These are phyloP conservation scores for Leucocoprinus leucothites DNA, from an alignment of 768 basidiomycete genomes.

Conservation along the genomic window DNA sequence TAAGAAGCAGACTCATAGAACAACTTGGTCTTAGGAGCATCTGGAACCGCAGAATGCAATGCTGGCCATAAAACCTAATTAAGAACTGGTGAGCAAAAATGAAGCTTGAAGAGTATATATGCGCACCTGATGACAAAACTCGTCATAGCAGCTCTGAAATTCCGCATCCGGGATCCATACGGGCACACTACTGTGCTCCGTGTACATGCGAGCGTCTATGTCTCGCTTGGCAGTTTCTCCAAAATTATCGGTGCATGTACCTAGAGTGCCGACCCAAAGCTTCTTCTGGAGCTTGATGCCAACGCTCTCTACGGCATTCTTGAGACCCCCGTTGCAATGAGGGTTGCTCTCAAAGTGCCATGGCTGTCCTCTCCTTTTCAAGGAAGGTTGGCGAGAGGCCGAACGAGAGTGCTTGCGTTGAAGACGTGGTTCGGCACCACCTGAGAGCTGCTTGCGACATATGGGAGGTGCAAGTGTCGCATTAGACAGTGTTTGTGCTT, in stretches of 20 bases:
- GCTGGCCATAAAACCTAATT: conserved; percentile 76
- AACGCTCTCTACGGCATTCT: conserved; percentile 77
- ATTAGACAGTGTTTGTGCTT: conserved; percentile 1
- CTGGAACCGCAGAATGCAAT: conserved; percentile 82
- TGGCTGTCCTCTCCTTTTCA: conserved; percentile 18
- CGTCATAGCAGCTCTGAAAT: conserved; percentile 78
- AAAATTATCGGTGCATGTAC: conserved; percentile 65
- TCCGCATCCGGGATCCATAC: conserved; percentile 85
- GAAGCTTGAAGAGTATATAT: conserved; percentile 20
- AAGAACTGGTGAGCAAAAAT: conserved; percentile 16
- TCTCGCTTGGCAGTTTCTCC: conserved; percentile 49
- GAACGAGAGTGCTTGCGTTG: conserved; percentile 55
- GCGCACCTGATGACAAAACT: conserved; percentile 80
- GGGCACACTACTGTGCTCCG: conserved; percentile 36
- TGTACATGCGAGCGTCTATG: conserved; percentile 51
- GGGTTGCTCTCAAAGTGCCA: conserved; percentile 58
- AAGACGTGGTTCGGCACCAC: conserved; percentile 42
- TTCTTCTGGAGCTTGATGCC: conserved; percentile 47
- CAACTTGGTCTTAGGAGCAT: conserved; percentile 80
- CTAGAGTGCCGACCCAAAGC: conserved; percentile 72
- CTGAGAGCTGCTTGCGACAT: conserved; percentile 49
- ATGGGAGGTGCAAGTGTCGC: conserved; percentile 17
- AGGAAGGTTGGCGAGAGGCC: conserved; percentile 41
- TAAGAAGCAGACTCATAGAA: conserved; percentile 81
- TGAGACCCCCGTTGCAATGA: conserved; percentile 80